Conservation (phyloP, 768 basidiomycete species). For the Lactarius sp. region DNA sequence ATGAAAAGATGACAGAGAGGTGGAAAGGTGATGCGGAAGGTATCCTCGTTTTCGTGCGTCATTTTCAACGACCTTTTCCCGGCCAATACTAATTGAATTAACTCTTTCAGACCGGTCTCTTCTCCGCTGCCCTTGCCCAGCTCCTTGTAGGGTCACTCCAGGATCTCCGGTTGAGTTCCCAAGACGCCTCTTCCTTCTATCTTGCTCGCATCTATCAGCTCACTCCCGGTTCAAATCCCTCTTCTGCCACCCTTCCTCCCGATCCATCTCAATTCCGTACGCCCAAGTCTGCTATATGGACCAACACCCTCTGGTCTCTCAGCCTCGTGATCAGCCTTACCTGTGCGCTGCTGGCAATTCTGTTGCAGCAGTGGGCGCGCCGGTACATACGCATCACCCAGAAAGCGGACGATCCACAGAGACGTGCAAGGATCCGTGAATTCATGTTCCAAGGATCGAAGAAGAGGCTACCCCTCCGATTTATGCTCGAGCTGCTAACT, state of each 20-base stretch:
- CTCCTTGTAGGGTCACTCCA: background rate
- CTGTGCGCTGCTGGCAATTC: background rate
- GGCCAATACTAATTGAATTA: background rate
- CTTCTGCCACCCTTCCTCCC: background rate
- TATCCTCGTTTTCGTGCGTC: constrained; percentile 2
- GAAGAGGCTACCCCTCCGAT: background rate
- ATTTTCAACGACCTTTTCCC: background rate
- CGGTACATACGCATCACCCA: constrained; percentile 4
- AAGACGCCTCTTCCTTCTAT: too few species aligned
- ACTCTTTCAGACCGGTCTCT: background rate
- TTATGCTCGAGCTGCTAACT: background rate
- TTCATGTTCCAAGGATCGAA: background rate
- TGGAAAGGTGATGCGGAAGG: constrained; percentile 5
- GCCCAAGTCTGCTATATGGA: too few species aligned
- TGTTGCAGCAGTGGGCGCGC: constrained; percentile 14
- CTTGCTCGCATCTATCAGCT: too few species aligned
- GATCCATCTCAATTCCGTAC: background rate
- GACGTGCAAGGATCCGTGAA: constrained; percentile 9
- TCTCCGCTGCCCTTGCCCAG: background rate
- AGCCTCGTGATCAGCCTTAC: constrained; percentile 6
- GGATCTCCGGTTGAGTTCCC: background rate
- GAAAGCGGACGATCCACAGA: background rate
- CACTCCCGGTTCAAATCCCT: background rate
- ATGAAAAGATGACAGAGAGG: background rate
- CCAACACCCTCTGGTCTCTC: background rate